Evolutionary conservation across 345 rosid genomes (phyloP).

Genomic region (Lumnitzera racemosa): DNA sequence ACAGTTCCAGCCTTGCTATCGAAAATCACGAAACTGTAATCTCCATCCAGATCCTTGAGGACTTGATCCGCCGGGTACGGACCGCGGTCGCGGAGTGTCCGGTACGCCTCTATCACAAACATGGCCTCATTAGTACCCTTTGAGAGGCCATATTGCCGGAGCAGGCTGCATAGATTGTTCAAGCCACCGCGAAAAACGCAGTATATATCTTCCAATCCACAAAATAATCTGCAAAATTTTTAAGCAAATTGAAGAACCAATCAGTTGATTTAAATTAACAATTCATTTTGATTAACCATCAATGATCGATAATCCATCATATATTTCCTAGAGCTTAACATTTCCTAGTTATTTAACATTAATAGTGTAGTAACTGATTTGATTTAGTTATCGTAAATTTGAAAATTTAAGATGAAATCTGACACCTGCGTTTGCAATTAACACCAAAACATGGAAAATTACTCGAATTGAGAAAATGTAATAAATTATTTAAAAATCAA

Average conservation of each 20-base stretch:
- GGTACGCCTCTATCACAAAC: constrained; percentile 56
- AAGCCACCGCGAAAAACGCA: constrained; percentile 58
- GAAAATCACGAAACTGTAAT: constrained; percentile 49
- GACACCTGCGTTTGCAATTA: no score
- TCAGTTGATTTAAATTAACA: background rate
- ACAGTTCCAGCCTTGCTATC: constrained; percentile 44
- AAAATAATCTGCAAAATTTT: constrained; percentile 38
- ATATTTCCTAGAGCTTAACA: background rate
- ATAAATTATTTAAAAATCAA: no score
- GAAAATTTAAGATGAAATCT: background rate
- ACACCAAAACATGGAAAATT: no score
- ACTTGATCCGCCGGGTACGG: constrained; percentile 75
- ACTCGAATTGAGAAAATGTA: no score
- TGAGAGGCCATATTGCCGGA: constrained; percentile 51
- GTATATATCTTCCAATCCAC: constrained; percentile 46
- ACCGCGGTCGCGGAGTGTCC: constrained; percentile 71
- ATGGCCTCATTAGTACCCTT: constrained; percentile 56
- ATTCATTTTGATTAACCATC: background rate
- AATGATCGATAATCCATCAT: no score
- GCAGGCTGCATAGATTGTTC: constrained; percentile 44
- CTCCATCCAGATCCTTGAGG: constrained; percentile 58
- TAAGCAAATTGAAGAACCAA: background rate
- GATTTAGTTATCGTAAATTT: no score
- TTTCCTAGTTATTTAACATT: background rate
- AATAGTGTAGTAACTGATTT: no score